Percentiles rank a stretch among this genome's conserved stretches.
phyloP scores from a whole-genome alignment of 192 early-diverging fungal genomes.

The Spizellomyces sp. region DNA sequence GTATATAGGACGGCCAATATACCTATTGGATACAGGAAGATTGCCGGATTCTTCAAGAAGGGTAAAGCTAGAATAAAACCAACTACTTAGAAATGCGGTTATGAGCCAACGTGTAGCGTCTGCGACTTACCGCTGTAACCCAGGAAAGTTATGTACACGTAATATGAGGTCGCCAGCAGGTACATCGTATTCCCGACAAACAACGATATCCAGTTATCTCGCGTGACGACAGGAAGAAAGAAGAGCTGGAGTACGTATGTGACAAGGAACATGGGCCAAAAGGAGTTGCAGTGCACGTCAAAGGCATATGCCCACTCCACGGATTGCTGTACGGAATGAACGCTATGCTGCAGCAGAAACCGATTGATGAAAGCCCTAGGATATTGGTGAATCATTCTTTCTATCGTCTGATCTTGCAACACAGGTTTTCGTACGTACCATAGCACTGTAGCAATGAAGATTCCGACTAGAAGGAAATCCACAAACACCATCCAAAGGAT shows the following conservation, averaged over 20 bases:
- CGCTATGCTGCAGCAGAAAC: slow-evolving; percentile 74
- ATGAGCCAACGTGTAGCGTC: neutral
- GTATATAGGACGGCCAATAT: slow-evolving; percentile 50
- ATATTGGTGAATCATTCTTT: neutral
- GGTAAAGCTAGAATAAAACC: slow-evolving; percentile 71
- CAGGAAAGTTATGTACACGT: slow-evolving; percentile 88
- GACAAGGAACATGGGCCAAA: slow-evolving; percentile 84
- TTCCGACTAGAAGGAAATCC: slow-evolving; percentile 77
- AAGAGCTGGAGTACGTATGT: slow-evolving; percentile 93
- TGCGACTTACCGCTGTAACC: slow-evolving; percentile 81
- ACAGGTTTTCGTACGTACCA: slow-evolving; percentile 58
- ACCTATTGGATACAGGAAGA: slow-evolving; percentile 87
- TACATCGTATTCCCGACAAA: slow-evolving; percentile 91
- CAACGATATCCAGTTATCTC: slow-evolving; percentile 77
- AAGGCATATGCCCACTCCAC: slow-evolving; percentile 97
- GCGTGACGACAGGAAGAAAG: slow-evolving; percentile 80
- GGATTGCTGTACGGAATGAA: slow-evolving; percentile 79
- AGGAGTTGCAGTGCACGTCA: slow-evolving; percentile 97
- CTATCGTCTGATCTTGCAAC: neutral
- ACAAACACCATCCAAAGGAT: slow-evolving; percentile 81
- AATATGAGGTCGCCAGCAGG: slow-evolving; percentile 74
- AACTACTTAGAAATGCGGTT: slow-evolving; percentile 11
- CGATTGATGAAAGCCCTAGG: slow-evolving; percentile 74
- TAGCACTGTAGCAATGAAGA: slow-evolving; percentile 65
- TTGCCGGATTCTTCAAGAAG: slow-evolving; percentile 84